Evolutionary conservation across 2,329 filamentous ascomycete species (phyloP).

Genomic region (Botrytis fabae): DNA sequence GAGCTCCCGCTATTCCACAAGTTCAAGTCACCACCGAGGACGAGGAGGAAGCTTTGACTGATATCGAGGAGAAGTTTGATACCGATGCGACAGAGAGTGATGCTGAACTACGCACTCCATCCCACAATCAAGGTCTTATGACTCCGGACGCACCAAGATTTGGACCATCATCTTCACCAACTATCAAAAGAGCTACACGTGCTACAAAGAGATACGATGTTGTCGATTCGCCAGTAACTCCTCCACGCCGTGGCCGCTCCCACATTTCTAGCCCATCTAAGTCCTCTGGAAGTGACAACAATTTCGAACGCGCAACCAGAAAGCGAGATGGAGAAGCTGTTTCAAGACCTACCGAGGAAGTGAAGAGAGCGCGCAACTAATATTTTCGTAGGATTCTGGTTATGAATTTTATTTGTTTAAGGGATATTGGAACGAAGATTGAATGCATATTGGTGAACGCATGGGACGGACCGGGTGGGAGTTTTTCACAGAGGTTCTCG

Average conservation of each 20-base stretch:
- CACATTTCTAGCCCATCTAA: slow-evolving; percentile 55
- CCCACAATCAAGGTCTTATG: slow-evolving; percentile 39
- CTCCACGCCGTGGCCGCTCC: slow-evolving; percentile 24
- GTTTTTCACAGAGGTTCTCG: slow-evolving; percentile 6
- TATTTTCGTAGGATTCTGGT: neutral
- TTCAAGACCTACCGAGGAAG: slow-evolving; percentile 34
- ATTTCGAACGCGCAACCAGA: slow-evolving; percentile 42
- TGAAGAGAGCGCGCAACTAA: slow-evolving; percentile 20
- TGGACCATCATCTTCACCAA: slow-evolving; percentile 61
- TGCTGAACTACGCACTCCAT: slow-evolving; percentile 17
- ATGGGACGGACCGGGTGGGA: slow-evolving; percentile 6
- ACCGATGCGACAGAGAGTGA: slow-evolving; percentile 15
- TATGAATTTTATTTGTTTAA: neutral
- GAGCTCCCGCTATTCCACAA: slow-evolving; percentile 54
- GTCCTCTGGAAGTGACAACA: slow-evolving; percentile 56
- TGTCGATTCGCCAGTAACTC: slow-evolving; percentile 36
- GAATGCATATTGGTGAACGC: slow-evolving; percentile 8
- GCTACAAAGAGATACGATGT: slow-evolving; percentile 48
- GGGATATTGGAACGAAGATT: slow-evolving; percentile 9
- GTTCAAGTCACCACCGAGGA: slow-evolving; percentile 63
- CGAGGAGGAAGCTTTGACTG: slow-evolving; percentile 52
- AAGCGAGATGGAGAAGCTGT: slow-evolving; percentile 48
- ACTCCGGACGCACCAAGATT: slow-evolving; percentile 59
- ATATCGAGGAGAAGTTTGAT: slow-evolving; percentile 46
- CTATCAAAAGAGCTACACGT: slow-evolving; percentile 61